phyloP scores from a whole-genome alignment of 371 early-diverging fungal species.

The Haplosporangium sp. region DNA sequence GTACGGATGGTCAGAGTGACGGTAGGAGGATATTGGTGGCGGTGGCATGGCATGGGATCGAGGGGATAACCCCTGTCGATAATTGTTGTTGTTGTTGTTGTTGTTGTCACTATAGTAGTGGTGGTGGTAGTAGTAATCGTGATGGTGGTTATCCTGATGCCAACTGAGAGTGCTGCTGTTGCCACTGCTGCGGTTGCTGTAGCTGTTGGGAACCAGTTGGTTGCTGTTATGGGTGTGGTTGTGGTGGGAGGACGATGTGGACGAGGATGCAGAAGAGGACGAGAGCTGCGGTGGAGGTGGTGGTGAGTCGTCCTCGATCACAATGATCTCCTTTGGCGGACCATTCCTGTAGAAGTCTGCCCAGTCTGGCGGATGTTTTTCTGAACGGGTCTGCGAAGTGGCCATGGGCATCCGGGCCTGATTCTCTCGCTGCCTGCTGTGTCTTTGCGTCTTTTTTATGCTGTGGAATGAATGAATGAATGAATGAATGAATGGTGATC shows the following conservation, averaged over 20 bases:
- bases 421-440: conserved; percentile 1
- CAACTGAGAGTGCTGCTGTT: neutral
- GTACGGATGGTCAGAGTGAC: conserved; percentile 1
- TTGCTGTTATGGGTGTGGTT: neutral
- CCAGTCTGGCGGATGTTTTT: conserved; percentile 56
- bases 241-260: conserved; percentile 10
- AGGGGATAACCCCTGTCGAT: conserved; percentile 15
- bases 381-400: conserved; percentile 19
- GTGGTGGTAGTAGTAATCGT: conserved; percentile 2
- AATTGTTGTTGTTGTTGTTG: neutral
- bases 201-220: conserved; percentile 24
- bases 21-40: conserved; percentile 14
- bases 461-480: neutral
- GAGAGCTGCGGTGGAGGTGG: conserved; percentile 41
- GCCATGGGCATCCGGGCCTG: conserved; percentile 30
- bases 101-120: conserved; percentile 10
- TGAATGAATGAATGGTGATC: neutral
- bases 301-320: conserved; percentile 66
- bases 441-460: neutral
- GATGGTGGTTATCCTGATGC: neutral
- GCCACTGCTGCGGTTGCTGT: conserved; percentile 6
- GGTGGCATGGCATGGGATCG: conserved; percentile 34
- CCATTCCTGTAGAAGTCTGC: conserved; percentile 62
- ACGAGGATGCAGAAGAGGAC: conserved; percentile 23
- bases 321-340: conserved; percentile 61